phyloP scores from a whole-genome alignment of 352 stramenopile genomes.

The Salisapilia sapeloensis region DNA sequence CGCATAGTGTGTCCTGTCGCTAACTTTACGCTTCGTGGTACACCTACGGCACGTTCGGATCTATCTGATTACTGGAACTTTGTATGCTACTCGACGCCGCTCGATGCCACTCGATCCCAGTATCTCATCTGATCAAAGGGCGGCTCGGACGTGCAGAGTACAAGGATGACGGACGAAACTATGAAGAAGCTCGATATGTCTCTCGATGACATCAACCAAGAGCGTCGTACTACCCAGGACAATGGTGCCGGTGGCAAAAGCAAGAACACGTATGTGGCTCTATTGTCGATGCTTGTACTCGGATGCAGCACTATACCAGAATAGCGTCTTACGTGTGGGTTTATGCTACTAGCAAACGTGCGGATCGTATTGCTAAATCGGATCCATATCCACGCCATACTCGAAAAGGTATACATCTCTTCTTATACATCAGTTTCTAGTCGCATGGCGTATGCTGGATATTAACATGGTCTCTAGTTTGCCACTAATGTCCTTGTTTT shows the following conservation, averaged over 20 bases:
- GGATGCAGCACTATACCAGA: background rate
- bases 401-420: conserved; percentile 9
- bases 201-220: conserved; percentile 40
- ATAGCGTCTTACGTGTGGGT: conserved; percentile 7
- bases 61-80: too few species aligned
- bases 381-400: conserved; percentile 26
- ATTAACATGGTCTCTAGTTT: too few species aligned
- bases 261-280: conserved; percentile 17
- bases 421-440: too few species aligned
- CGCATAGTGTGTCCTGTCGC: too few species aligned
- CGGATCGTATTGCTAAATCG: conserved; percentile 34
- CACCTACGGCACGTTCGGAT: too few species aligned
- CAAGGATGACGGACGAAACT: conserved; percentile 11
- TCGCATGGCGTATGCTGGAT: too few species aligned
- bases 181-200: conserved; percentile 65
- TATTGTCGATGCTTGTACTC: background rate
- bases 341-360: conserved; percentile 23
- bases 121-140: too few species aligned
- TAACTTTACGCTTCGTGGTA: too few species aligned
- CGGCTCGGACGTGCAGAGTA: conserved; percentile 4
- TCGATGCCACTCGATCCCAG: too few species aligned
- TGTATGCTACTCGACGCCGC: too few species aligned
- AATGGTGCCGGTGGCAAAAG: conserved; percentile 14
- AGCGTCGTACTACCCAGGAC: conserved; percentile 6
- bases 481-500: too few species aligned